These are phyloP conservation scores for Lobulomyces angularis DNA, from an alignment of 192 early-diverging fungal genomes.

Conservation along the genomic window DNA sequence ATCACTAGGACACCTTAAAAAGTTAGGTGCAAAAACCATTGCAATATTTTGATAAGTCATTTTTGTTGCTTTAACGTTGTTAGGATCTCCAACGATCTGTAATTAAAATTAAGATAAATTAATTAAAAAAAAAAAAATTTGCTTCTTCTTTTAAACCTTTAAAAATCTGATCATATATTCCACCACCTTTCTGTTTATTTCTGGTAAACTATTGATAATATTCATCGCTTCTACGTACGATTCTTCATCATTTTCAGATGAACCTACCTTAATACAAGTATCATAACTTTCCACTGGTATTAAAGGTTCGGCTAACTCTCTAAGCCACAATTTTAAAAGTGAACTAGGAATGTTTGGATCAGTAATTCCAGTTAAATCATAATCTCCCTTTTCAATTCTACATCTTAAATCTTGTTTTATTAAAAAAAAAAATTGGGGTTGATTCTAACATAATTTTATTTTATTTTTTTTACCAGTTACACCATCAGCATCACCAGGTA, in stretches of 20 bases:
- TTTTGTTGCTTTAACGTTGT: constrained; percentile 64
- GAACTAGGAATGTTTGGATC: constrained; percentile 90
- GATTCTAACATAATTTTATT: not conserved
- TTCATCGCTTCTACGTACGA: constrained; percentile 30
- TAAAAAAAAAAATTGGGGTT: constrained; percentile 2
- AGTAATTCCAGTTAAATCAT: constrained; percentile 54
- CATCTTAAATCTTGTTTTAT: constrained; percentile 42
- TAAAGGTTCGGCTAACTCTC: constrained; percentile 83
- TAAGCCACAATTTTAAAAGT: constrained; percentile 83
- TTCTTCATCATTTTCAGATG: constrained; percentile 31
- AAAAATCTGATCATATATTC: constrained; percentile 73
- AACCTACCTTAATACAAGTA: constrained; percentile 55
- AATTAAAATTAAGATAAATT: too few relatives aligned
- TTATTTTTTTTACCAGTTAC: constrained; percentile 49
- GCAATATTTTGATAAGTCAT: constrained; percentile 87
- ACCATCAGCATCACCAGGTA: constrained; percentile 80
- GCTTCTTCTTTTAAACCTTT: constrained; percentile 25
- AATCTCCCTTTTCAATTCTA: constrained; percentile 71
- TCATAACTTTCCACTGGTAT: constrained; percentile 72
- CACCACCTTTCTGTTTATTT: constrained; percentile 58
- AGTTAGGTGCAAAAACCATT: constrained; percentile 93
- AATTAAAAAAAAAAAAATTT: not conserved
- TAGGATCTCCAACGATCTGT: constrained; percentile 58
- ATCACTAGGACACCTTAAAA: constrained; percentile 70
- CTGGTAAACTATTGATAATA: constrained; percentile 35